Conservation (phyloP, 306 rosid species). For the Dicorynia guianensis region DNA sequence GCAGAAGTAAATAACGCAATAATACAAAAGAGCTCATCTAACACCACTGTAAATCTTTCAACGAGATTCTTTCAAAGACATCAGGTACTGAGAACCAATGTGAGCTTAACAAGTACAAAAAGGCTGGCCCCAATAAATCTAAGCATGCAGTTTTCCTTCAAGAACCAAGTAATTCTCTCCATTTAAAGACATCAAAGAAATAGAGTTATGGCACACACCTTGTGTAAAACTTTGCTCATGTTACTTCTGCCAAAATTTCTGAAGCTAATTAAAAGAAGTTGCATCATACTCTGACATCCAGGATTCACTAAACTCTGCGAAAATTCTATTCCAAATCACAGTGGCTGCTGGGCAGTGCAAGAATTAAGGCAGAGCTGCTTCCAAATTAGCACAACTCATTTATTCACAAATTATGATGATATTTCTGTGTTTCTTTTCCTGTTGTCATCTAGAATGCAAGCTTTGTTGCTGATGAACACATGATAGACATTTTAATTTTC, state of each 20-base stretch:
- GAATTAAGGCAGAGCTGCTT: neutral
- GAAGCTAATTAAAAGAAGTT: neutral
- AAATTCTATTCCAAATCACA: neutral
- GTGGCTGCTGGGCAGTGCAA: neutral
- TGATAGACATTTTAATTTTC: conserved; percentile 7
- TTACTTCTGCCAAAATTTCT: neutral
- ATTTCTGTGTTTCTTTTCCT: neutral
- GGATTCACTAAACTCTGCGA: neutral
- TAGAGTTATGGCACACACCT: neutral
- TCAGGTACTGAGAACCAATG: too few species aligned
- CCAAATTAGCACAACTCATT: neutral
- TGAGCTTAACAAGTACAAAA: too few species aligned
- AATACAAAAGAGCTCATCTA: neutral
- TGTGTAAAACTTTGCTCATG: neutral
- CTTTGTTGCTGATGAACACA: neutral
- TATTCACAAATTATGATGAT: neutral
- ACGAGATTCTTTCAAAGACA: neutral
- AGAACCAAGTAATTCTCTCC: too few species aligned
- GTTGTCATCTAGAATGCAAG: neutral
- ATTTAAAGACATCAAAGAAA: neutral
- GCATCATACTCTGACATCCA: neutral
- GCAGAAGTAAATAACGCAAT: neutral
- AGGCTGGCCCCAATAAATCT: too few species aligned
- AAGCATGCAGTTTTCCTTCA: neutral
- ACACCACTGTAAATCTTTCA: neutral